A percentile compares a stretch with the other conserved stretches of the same genome.
Conservation (phyloP, 2,329 filamentous ascomycete species). For the Arthrobotrys entomopaga region DNA sequence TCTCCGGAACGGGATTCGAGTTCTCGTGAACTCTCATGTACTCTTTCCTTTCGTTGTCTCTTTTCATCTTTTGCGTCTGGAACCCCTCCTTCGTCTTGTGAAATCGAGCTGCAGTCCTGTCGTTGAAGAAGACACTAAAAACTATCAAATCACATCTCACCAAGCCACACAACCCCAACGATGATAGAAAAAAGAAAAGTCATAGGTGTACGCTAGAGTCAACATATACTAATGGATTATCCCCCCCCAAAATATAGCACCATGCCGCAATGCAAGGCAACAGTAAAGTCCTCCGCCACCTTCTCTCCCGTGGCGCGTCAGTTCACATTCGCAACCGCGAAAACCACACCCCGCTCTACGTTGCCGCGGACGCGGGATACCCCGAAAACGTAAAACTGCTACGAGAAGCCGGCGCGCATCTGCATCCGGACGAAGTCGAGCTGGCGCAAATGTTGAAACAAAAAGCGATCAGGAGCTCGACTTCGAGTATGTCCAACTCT, state of each 20-base stretch:
- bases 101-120: conserved; percentile 27
- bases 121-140: conserved; percentile 17
- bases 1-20: conserved; percentile 29
- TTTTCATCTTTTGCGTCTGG: neutral
- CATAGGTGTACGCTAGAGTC: too few relatives aligned
- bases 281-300: conserved; percentile 68
- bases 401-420: conserved; percentile 70
- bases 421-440: conserved; percentile 67
- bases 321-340: conserved; percentile 74
- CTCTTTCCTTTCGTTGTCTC: neutral
- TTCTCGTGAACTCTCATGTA: conserved; percentile 30
- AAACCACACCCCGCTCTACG: conserved; percentile 73
- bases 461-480: conserved; percentile 43
- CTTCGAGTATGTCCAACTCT: conserved; percentile 47
- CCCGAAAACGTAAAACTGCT: conserved; percentile 68
- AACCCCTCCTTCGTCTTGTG: conserved; percentile 13
- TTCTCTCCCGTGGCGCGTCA: conserved; percentile 72
- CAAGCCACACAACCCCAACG: conserved; percentile 7
- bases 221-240: conserved; percentile 41
- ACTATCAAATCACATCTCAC: conserved; percentile 2
- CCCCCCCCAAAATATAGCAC: conserved; percentile 58
- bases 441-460: conserved; percentile 54
- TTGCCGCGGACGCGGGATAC: conserved; percentile 71
- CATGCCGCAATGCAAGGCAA: conserved; percentile 64
- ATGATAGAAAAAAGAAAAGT: conserved; percentile 11